These are phyloP conservation scores for Epichloe elymi DNA, from an alignment of 2,329 filamentous ascomycete genomes.

Conservation along the genomic window DNA sequence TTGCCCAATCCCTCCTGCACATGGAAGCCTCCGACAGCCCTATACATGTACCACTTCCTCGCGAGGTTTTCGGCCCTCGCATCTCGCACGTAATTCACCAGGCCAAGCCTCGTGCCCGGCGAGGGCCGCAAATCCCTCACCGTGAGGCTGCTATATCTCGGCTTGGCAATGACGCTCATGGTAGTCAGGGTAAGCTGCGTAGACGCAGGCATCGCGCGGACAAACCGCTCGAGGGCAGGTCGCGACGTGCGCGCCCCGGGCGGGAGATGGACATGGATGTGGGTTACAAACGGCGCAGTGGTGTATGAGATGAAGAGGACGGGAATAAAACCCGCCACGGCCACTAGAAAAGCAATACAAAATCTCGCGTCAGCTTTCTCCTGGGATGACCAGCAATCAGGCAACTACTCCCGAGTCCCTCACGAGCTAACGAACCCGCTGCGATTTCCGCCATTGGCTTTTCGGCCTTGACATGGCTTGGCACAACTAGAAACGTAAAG, in stretches of 20 bases:
- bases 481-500: conserved; percentile 51
- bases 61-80: conserved; percentile 19
- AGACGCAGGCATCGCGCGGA: conserved; percentile 30
- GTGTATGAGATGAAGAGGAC: conserved; percentile 50
- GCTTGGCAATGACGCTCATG: conserved; percentile 41
- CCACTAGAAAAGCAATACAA: conserved; percentile 26
- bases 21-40: conserved; percentile 25
- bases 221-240: conserved; percentile 39
- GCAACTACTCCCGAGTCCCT: too few relatives aligned
- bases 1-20: conserved; percentile 18
- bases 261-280: conserved; percentile 58
- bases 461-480: conserved; percentile 36
- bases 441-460: conserved; percentile 22
- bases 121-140: conserved; percentile 23
- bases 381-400: not conserved
- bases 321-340: conserved; percentile 49
- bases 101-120: conserved; percentile 17
- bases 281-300: conserved; percentile 58
- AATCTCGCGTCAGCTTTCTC: not conserved
- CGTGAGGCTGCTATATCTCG: conserved; percentile 32
- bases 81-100: conserved; percentile 29
- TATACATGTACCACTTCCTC: conserved; percentile 27
- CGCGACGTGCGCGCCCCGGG: conserved; percentile 48
- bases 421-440: conserved; percentile 21
- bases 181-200: conserved; percentile 38